phyloP scores from a whole-genome alignment of 2,329 filamentous ascomycete species.

The Didymella sp. region DNA sequence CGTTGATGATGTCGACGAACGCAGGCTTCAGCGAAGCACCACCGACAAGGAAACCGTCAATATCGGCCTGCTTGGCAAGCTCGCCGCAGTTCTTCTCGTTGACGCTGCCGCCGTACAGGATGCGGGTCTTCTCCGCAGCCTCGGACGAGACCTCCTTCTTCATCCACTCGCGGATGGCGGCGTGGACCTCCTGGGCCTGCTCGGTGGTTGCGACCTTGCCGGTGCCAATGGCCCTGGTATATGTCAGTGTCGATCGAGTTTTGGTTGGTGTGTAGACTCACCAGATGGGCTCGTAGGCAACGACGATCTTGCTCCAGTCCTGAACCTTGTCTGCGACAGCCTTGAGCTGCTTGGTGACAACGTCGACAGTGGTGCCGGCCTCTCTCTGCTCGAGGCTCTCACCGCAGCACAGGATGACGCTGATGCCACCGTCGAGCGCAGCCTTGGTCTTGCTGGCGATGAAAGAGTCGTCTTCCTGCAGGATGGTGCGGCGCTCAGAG shows the following conservation, averaged over 20 bases:
- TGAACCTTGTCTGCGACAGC: constrained; percentile 79
- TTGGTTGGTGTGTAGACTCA: constrained; percentile 50
- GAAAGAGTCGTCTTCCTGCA: constrained; percentile 82
- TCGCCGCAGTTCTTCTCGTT: constrained; percentile 98
- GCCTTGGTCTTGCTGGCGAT: constrained; percentile 94
- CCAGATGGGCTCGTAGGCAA: constrained; percentile 99
- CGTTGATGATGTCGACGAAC: constrained; percentile 77
- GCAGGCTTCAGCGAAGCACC: constrained; percentile 97
- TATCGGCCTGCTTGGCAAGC: constrained; percentile 88
- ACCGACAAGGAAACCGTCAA: constrained; percentile 97
- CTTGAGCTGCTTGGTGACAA: constrained; percentile 83
- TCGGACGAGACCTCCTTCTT: constrained; percentile 74
- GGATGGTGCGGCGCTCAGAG: constrained; percentile 90
- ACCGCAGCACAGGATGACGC: constrained; percentile 96
- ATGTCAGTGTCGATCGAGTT: constrained; percentile 21
- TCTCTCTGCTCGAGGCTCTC: constrained; percentile 95
- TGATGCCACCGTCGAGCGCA: constrained; percentile 83
- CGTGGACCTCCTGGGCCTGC: constrained; percentile 59
- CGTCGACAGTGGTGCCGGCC: constrained; percentile 80
- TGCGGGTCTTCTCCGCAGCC: constrained; percentile 84
- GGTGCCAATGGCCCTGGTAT: constrained; percentile 73
- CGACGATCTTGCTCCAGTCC: constrained; percentile 93
- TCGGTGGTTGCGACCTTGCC: constrained; percentile 62
- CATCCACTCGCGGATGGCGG: constrained; percentile 89
- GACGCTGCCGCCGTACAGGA: constrained; percentile 96